Evolutionary conservation across 331 rosid species (phyloP), one percentile per base, ranked within the genome.

Genomic region (Ulmus americana): DNA sequence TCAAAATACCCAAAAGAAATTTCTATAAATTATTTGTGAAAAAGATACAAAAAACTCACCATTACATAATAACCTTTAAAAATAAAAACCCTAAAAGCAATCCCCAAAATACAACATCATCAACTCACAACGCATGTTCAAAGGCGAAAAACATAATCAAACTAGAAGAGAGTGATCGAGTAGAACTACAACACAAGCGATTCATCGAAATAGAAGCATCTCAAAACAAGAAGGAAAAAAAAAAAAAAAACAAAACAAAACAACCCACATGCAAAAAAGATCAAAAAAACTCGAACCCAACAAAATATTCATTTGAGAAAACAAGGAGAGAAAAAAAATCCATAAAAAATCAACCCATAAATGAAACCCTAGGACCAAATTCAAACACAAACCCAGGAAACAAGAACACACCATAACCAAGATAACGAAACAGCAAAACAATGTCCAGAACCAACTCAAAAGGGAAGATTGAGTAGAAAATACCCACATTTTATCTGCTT

Each of bases 401-500:
- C 45, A 18, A 56, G 58, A 64, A 38, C 35, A 28, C 35, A 58
- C 77, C 61, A 79, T 3, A 45, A 54, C 54, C 39, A 52, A 74
- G 68, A 57, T 43, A 52, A 55, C 20, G 14, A 48, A 56, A 53
- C 50, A 10, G 20, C 63, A 9, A 60, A 58, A 43, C 16, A 55
- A 64, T 0, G 44, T 56, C 69, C 39, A 14, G 42, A 79, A 51
- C 62, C 64, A 59, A 55, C 47, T 18, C 46, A 4, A 18, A 18
- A 71, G 1, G 6, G 15, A 73, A 14, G 45, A 7, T 42, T 39
- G 5, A 6, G 9, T 14, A 45, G 16, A 5, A 7, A n/a, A 20
- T 6, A 1, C 75, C 43, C 52, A 83, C 95, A 83, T 77, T 73
- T 81, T 79, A 69, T 83, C 87, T 20, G 95, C 84, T 73, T 86